These are phyloP conservation scores for Colletotrichum liaoningense DNA, from an alignment of 2,329 filamentous ascomycete species.

Conservation along the genomic window DNA sequence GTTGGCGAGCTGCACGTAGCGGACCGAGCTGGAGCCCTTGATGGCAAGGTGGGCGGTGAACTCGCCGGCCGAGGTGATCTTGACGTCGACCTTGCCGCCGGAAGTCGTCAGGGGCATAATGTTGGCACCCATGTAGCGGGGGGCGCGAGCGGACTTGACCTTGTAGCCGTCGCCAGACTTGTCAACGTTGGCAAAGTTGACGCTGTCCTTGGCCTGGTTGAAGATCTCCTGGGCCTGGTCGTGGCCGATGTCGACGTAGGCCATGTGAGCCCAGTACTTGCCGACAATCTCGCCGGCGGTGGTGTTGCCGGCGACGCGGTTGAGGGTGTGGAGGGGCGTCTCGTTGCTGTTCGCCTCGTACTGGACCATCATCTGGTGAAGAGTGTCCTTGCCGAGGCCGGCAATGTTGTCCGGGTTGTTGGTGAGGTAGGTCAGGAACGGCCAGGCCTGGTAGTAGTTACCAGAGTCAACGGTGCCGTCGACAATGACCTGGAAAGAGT, in stretches of 20 bases:
- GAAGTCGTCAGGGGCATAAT: conserved; percentile 56
- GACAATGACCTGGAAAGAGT: conserved; percentile 60
- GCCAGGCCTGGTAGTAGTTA: conserved; percentile 65
- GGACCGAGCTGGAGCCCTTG: conserved; percentile 41
- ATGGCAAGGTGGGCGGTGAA: conserved; percentile 56
- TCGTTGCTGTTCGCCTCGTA: conserved; percentile 59
- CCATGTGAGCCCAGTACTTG: conserved; percentile 65
- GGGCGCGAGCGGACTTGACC: conserved; percentile 54
- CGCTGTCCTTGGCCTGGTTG: conserved; percentile 44
- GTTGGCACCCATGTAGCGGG: conserved; percentile 62
- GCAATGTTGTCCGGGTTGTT: conserved; percentile 58
- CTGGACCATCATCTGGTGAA: conserved; percentile 55
- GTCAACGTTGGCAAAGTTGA: conserved; percentile 58
- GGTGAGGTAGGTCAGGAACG: conserved; percentile 60
- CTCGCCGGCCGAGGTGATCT: conserved; percentile 47
- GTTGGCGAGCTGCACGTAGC: conserved; percentile 50
- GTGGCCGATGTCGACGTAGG: conserved; percentile 62
- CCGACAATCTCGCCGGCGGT: conserved; percentile 55
- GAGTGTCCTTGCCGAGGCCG: conserved; percentile 53
- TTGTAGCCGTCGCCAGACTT: conserved; percentile 48
- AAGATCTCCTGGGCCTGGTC: conserved; percentile 52
- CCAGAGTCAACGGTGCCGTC: conserved; percentile 54
- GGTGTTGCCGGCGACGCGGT: conserved; percentile 48
- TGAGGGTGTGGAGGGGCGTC: conserved; percentile 59
- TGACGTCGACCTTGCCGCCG: conserved; percentile 45